Evolutionary conservation across 306 rosid species (phyloP).

Genomic region (Mimosa bimucronata): DNA sequence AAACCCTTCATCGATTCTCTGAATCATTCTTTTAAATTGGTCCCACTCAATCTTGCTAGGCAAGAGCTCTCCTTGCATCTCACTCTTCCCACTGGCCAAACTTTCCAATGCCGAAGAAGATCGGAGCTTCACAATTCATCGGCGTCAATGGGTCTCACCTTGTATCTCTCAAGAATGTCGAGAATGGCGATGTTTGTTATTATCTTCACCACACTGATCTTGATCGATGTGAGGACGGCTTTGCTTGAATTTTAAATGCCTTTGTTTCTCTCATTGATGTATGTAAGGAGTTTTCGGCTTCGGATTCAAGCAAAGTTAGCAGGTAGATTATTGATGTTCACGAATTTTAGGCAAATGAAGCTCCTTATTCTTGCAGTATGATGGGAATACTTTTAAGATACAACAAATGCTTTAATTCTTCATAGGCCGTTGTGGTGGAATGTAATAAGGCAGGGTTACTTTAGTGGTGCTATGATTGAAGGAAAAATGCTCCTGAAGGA

Average conservation of each 20-base stretch:
- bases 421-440: constrained; percentile 53
- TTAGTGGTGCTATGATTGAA: too few species aligned
- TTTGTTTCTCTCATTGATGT: constrained; percentile 59
- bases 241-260: constrained; percentile 72
- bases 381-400: constrained; percentile 79
- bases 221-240: constrained; percentile 38
- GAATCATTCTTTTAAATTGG: constrained; percentile 47
- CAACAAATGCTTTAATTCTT: constrained; percentile 65
- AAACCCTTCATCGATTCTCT: too few species aligned
- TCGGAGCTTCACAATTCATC: constrained; percentile 68
- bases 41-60: constrained; percentile 54
- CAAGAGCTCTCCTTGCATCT: constrained; percentile 81
- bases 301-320: constrained; percentile 60
- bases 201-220: constrained; percentile 58
- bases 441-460: constrained; percentile 69
- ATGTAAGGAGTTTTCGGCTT: constrained; percentile 72
- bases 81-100: constrained; percentile 97
- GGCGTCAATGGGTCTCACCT: constrained; percentile 83
- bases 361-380: constrained; percentile 68
- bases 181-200: constrained; percentile 67
- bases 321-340: too few species aligned
- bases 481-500: too few species aligned
- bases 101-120: constrained; percentile 86
- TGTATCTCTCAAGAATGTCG: constrained; percentile 68
- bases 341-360: too few species aligned